phyloP scores from a whole-genome alignment of 495 filamentous ascomycete genomes.

The Talaromyces stipitatus region DNA sequence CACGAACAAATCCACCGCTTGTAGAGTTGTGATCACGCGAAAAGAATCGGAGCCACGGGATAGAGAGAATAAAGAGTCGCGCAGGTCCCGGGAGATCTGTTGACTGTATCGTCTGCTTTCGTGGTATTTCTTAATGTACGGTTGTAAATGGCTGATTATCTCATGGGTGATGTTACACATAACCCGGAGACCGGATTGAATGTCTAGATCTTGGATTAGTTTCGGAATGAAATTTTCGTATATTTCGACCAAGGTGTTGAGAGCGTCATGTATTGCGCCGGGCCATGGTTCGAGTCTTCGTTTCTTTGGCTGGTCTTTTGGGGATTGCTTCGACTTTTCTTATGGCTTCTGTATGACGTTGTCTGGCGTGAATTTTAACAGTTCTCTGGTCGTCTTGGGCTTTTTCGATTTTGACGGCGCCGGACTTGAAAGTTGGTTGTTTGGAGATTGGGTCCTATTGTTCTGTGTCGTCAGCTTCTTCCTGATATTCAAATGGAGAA shows the following conservation, averaged over 20 bases:
- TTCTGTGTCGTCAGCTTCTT: neutral
- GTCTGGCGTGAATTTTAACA: neutral
- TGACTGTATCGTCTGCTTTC: conserved; percentile 7
- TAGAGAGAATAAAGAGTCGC: conserved; percentile 6
- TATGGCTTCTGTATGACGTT: conserved; percentile 1
- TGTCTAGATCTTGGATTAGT: conserved; percentile 9
- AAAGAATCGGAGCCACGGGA: neutral
- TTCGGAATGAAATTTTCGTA: conserved; percentile 8
- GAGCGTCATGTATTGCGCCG: conserved; percentile 12
- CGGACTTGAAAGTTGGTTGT: conserved; percentile 12
- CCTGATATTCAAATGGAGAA: neutral
- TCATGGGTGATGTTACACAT: conserved; percentile 6
- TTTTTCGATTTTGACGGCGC: conserved; percentile 9
- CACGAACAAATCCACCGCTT: conserved; percentile 5
- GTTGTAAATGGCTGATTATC: neutral
- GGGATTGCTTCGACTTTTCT: neutral
- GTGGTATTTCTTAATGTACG: conserved; percentile 9
- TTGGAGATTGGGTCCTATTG: conserved; percentile 14
- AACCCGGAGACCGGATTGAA: conserved; percentile 9
- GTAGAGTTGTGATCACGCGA: neutral
- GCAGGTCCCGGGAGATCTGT: conserved; percentile 1
- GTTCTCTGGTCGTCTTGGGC: conserved; percentile 1
- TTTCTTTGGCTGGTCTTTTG: neutral
- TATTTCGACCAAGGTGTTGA: conserved; percentile 8
- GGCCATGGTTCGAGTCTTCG: conserved; percentile 10